Base-by-base conservation (phyloP, 768 basidiomycete genomes). In the Suillus cothurnatus region DNA sequence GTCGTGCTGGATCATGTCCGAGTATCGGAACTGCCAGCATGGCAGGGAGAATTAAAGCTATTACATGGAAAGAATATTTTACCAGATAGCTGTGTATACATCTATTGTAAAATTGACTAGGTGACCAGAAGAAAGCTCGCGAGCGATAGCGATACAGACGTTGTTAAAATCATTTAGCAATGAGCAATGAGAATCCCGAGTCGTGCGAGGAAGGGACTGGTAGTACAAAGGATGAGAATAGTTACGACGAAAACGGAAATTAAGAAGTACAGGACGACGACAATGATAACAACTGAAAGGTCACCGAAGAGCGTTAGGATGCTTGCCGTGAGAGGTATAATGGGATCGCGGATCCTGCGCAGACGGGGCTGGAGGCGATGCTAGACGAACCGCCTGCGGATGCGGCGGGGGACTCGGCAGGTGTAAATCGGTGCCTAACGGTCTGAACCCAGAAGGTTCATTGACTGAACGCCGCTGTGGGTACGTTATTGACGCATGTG, bases 401-500 rank as follows among this genome's bases (percentile, higher is more conserved):
- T 80, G 77, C 39, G 82, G 82, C 15, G 78, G 68, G 32, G 83
- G 81, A 66, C 81, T 81, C 15, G 82, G 80, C 64, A 84, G 81
- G 72, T 84, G 85, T 64, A 83, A 82, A 67, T 82, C 82, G 65
- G 84, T 81, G 36, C 78, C 79, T 59, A 83, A 76, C 43, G 84
- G 77, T 63, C 77, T 78, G 73, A 81, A 86, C 21, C 80, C 80
- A 68, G 85, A 85, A 28, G 87, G 81, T 56, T 88, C 88, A 36
- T 85, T 86, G 60, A 84, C 77, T 45, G 87, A 81, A 60, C 88
- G 83, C 66, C 87, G 82, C 68, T 85, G 86, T 47, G 82, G 81
- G 71, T 84, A 89, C 17, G 84, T 76, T 64, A 84, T 68, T 49
- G 83, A 72, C 11, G 80, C 75, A 61, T 85, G 82, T 8, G 81